Base-by-base conservation (phyloP, 371 early-diverging fungal species). In the Mortierella sp. region DNA sequence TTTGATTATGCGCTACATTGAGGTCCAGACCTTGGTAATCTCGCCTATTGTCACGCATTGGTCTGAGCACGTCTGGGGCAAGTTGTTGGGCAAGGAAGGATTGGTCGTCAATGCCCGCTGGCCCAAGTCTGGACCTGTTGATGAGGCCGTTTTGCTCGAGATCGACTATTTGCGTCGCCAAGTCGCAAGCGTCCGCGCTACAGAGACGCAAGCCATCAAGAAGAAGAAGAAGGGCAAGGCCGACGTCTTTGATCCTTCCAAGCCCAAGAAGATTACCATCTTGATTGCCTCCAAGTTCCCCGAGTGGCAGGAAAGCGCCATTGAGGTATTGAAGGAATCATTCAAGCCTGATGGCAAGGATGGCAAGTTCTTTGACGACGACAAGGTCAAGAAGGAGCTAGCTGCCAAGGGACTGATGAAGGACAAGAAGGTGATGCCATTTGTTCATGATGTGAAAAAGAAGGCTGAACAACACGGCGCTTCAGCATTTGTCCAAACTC, bases 401-500 rank as follows among this genome's bases (percentile, higher is more conserved):
- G 89, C 88, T 57, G 85, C 88, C 62, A 86, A 86, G 74, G 96
- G 95, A 43, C 74, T 97, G 83, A 86, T 93, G 78, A 96, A 95
- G 89, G 94, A 98, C 87, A 98, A 97, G 89, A 92, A 93, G 83
- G 91, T 91, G 33, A 97, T 97, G 96, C 97, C 98, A 24, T 98
- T 97, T 84, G 90, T 96, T 32, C 91, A 93, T 72, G 92, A 94
- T 58, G 70, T 91, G 76, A 87, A 94, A 94, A 95, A 94, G 85
- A 84, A 86, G 59, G 93, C 96, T 24, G 88, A 87, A 43, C 87
- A 83, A 38, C 73, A 78, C 8, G 97, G 98, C 1, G 80, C 90
- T 2, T 67, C 84, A 4, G 97, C 94, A 2, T 95, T 99, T 68
- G 89, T 96, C 76, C 93, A 96, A 62, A 84, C 91, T 5, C 86